Percentiles rank a stretch among this genome's conserved stretches.
Evolutionary conservation across 2,329 filamentous ascomycete species (phyloP).

Genomic region (Aureobasidium sp.): DNA sequence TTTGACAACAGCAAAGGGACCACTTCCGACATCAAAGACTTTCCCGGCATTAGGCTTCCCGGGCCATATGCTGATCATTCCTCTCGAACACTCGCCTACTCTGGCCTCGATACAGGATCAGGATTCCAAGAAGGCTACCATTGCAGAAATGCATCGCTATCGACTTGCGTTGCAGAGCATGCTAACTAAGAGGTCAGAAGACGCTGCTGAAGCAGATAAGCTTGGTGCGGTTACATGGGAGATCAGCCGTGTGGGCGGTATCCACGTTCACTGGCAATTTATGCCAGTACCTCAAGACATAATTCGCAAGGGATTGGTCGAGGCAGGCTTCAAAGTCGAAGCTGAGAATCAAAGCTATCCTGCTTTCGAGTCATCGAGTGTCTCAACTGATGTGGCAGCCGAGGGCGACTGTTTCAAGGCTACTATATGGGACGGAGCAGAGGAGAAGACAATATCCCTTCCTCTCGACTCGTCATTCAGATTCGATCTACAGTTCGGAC

Average conservation of each 20-base stretch:
- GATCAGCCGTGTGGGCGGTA: constrained; percentile 69
- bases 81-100: constrained; percentile 71
- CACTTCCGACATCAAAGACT: constrained; percentile 62
- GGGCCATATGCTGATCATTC: constrained; percentile 83
- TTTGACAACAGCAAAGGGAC: constrained; percentile 85
- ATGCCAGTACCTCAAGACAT: constrained; percentile 64
- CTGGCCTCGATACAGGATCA: constrained; percentile 56
- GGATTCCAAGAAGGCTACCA: constrained; percentile 48
- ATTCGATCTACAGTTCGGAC: constrained; percentile 86
- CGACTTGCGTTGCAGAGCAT: constrained; percentile 69
- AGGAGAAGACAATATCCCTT: constrained; percentile 63
- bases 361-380: constrained; percentile 29
- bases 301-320: constrained; percentile 64
- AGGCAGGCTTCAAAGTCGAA: constrained; percentile 81
- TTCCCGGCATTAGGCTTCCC: constrained; percentile 70
- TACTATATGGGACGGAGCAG: constrained; percentile 23
- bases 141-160: constrained; percentile 76
- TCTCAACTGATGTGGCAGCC: constrained; percentile 7
- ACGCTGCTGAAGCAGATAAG: constrained; percentile 23
- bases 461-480: constrained; percentile 60
- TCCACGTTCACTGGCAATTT: constrained; percentile 93
- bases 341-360: constrained; percentile 65
- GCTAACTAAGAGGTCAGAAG: constrained; percentile 37
- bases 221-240: constrained; percentile 88
- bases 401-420: constrained; percentile 27